phyloP scores from a whole-genome alignment of 2,329 filamentous ascomycete species.

The Didymella pomorum region DNA sequence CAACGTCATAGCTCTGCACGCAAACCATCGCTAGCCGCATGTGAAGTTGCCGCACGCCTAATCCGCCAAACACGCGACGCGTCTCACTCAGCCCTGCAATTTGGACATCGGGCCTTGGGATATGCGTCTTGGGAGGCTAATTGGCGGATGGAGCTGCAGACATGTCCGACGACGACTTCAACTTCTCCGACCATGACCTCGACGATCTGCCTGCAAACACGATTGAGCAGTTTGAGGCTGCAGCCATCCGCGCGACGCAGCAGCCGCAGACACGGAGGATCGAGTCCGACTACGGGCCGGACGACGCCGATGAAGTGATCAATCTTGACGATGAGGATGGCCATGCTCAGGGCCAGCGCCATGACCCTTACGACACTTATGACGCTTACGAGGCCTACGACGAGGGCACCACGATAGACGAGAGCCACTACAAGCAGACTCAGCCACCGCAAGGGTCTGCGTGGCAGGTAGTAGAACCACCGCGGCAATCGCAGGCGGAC shows the following conservation, averaged over 20 bases:
- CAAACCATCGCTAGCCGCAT: constrained; percentile 5
- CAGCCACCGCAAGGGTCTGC: neutral
- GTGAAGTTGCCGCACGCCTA: constrained; percentile 12
- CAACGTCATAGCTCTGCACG: constrained; percentile 17
- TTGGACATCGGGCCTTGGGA: constrained; percentile 24
- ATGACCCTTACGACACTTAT: neutral
- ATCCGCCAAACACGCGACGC: constrained; percentile 2
- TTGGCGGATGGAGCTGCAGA: constrained; percentile 11
- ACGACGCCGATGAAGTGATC: constrained; percentile 55
- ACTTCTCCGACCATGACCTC: constrained; percentile 55
- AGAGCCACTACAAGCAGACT: constrained; percentile 7
- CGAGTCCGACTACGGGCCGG: constrained; percentile 54
- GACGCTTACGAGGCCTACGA: constrained; percentile 2
- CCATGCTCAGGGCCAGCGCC: neutral
- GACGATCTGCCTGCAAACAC: constrained; percentile 56
- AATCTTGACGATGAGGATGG: constrained; percentile 52
- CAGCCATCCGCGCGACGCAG: constrained; percentile 55
- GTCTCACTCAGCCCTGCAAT: constrained; percentile 7
- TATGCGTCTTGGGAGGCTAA: constrained; percentile 25
- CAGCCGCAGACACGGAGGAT: constrained; percentile 4
- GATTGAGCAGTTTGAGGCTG: constrained; percentile 56
- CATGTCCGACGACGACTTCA: constrained; percentile 54
- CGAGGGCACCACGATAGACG: constrained; percentile 11
- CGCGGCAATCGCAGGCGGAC: constrained; percentile 38
- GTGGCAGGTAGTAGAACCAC: constrained; percentile 10